Evolutionary conservation across 805 yeast genomes (phyloP).

Genomic region (Crinitomyces ghanaensis): DNA sequence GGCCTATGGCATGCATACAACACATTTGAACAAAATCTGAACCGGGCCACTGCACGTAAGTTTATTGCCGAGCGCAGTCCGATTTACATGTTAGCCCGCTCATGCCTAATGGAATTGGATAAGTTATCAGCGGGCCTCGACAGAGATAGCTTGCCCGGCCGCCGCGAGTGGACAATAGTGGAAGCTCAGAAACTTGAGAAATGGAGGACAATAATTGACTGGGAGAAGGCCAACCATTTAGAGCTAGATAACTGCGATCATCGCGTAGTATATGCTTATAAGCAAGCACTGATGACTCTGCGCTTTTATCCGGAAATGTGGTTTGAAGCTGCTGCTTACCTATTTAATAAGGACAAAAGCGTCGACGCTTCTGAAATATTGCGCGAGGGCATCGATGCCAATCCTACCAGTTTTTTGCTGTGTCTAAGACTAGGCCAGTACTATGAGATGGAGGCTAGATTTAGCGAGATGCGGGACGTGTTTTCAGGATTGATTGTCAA

Average conservation of each 20-base stretch:
- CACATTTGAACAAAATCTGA: conserved; percentile 69
- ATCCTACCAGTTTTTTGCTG: conserved; percentile 60
- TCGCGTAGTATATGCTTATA: conserved; percentile 61
- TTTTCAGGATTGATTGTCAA: conserved; percentile 41
- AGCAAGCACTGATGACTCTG: conserved; percentile 51
- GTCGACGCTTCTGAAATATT: conserved; percentile 35
- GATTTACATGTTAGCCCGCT: conserved; percentile 77
- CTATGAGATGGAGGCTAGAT: conserved; percentile 47
- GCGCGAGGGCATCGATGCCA: conserved; percentile 44
- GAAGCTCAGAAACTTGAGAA: conserved; percentile 33
- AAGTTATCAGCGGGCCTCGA: conserved; percentile 43
- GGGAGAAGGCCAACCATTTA: conserved; percentile 67
- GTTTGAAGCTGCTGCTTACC: conserved; percentile 43
- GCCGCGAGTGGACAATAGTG: conserved; percentile 19
- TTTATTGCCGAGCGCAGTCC: conserved; percentile 72
- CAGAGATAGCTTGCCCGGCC: conserved; percentile 26
- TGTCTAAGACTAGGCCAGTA: conserved; percentile 58
- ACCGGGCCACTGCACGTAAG: conserved; percentile 69
- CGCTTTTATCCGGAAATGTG: conserved; percentile 65
- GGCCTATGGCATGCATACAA: conserved; percentile 72
- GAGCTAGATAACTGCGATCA: conserved; percentile 35
- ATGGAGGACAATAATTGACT: conserved; percentile 68
- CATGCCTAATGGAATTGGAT: conserved; percentile 60
- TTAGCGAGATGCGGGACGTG: conserved; percentile 37
- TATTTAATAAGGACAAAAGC: conserved; percentile 25